Evolutionary conservation across 257 asterid genomes (phyloP).

Genomic region (Ocimum tenuiflorum): DNA sequence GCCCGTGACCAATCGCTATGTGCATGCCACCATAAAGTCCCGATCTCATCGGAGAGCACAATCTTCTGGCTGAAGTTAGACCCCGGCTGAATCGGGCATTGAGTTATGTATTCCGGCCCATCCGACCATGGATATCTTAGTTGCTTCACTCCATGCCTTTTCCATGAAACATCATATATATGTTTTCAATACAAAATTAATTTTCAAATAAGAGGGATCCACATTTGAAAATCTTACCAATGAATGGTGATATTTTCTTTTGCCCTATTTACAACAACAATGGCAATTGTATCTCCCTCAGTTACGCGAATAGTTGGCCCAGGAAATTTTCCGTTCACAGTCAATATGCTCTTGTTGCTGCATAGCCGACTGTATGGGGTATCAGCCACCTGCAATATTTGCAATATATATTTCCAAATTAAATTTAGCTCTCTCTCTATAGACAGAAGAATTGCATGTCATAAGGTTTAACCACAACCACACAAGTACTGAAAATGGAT

Average conservation of each 20-base stretch:
- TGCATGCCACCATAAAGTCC: slow-evolving; percentile 62
- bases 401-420: not conserved
- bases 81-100: slow-evolving; percentile 48
- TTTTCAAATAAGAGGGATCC: too few relatives aligned
- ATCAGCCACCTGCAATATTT: slow-evolving; percentile 29
- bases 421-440: not conserved
- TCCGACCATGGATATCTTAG: slow-evolving; percentile 51
- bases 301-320: slow-evolving; percentile 39
- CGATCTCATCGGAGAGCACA: slow-evolving; percentile 37
- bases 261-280: slow-evolving; percentile 33
- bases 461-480: not conserved
- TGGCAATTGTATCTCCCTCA: slow-evolving; percentile 31
- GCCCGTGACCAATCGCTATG: slow-evolving; percentile 46
- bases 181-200: too few relatives aligned
- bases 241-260: slow-evolving; percentile 38
- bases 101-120: slow-evolving; percentile 50
- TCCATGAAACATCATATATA: not conserved
- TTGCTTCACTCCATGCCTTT: slow-evolving; percentile 54
- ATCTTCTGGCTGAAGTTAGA: slow-evolving; percentile 28
- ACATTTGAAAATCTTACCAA: slow-evolving; percentile 40
- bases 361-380: slow-evolving; percentile 33
- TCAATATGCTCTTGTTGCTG: slow-evolving; percentile 39
- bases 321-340: slow-evolving; percentile 48
- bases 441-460: not conserved
- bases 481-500: not conserved